phyloP scores from a whole-genome alignment of 441 rosid genomes.

The Melastoma candidum region DNA sequence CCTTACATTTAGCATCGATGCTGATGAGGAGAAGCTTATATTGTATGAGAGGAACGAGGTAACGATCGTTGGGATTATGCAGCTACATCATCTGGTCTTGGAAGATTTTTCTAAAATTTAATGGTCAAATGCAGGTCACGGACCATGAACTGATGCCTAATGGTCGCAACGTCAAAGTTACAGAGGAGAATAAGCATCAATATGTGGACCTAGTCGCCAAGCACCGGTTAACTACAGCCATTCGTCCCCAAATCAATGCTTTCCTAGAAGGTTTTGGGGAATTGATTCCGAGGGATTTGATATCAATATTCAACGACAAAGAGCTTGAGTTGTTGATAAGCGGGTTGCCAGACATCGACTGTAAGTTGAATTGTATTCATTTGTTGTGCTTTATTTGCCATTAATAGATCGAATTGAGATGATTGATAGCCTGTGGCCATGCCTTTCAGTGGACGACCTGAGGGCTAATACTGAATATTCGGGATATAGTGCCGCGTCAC shows the following conservation, averaged over 20 bases:
- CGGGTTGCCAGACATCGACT: conserved; percentile 92
- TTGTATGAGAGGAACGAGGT: conserved; percentile 76
- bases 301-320: conserved; percentile 86
- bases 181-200: conserved; percentile 85
- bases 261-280: conserved; percentile 84
- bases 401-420: background rate
- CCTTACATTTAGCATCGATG: conserved; percentile 93
- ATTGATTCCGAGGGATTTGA: conserved; percentile 61
- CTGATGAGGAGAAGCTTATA: conserved; percentile 92
- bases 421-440: background rate
- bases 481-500: conserved; percentile 85
- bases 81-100: no score
- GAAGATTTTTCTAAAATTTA: no score
- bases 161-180: conserved; percentile 79
- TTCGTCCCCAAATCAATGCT: conserved; percentile 92
- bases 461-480: conserved; percentile 87
- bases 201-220: conserved; percentile 82
- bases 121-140: conserved; percentile 48
- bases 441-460: conserved; percentile 78
- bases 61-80: conserved; percentile 7
- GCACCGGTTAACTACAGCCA: conserved; percentile 91
- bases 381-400: conserved; percentile 7
- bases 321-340: conserved; percentile 87
- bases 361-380: conserved; percentile 33
- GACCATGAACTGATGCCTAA: conserved; percentile 89